Evolutionary conservation across 495 filamentous ascomycete species (phyloP).

Genomic region (Aspergillus baeticus): DNA sequence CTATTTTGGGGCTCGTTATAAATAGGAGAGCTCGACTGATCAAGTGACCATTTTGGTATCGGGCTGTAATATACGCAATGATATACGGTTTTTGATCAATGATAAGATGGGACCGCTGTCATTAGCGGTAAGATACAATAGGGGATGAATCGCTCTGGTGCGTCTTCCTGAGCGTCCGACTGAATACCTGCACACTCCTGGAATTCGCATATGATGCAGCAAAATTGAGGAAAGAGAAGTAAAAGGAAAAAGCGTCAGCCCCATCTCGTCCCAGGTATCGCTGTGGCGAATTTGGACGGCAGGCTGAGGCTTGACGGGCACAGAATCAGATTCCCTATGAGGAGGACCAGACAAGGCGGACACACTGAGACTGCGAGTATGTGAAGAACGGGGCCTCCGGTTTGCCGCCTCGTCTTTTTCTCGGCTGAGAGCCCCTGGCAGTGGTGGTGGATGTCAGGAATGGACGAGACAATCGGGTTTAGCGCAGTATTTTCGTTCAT

Average conservation of each 20-base stretch:
- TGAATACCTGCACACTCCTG: too few species aligned
- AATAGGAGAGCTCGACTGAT: slow-evolving; percentile 1
- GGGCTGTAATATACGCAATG: background rate
- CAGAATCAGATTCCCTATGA: too few species aligned
- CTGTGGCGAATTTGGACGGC: slow-evolving; percentile 3
- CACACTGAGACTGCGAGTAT: background rate
- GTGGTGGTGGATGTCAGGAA: slow-evolving; percentile 12
- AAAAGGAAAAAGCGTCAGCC: slow-evolving; percentile 9
- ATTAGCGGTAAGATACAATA: background rate
- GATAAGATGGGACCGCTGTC: background rate
- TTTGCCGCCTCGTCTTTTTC: slow-evolving; percentile 24
- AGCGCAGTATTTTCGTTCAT: background rate
- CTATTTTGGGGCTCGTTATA: background rate
- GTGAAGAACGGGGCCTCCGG: slow-evolving; percentile 12
- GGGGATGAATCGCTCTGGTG: background rate
- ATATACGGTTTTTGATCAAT: background rate
- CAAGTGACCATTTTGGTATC: slow-evolving; percentile 10
- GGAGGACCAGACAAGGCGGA: background rate
- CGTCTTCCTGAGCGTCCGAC: too few species aligned
- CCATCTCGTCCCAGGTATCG: slow-evolving; percentile 8
- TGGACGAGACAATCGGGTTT: background rate
- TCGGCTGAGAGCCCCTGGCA: slow-evolving; percentile 15
- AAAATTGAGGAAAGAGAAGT: background rate
- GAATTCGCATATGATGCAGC: slow-evolving; percentile 5
- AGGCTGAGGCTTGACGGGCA: background rate